Conservation (phyloP, 805 yeast genomes). For the Nakazawaea wickerhamii region DNA sequence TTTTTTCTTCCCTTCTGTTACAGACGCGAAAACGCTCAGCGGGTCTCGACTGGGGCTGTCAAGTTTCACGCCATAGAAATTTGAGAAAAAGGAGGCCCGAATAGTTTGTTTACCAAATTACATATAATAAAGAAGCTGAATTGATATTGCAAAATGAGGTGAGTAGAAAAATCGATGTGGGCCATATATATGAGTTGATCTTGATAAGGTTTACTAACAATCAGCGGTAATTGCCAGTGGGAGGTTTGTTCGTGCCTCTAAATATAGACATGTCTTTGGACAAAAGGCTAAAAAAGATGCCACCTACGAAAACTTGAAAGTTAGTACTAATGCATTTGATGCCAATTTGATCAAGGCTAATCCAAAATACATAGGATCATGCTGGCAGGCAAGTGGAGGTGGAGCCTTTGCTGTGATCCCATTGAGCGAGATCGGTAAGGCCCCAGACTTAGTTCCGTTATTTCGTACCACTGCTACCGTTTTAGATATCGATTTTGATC, state of each 20-base stretch:
- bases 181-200: background rate
- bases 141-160: background rate
- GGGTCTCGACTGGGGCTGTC: no score
- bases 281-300: conserved; percentile 72
- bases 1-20: no score
- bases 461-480: conserved; percentile 95
- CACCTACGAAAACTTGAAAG: conserved; percentile 68
- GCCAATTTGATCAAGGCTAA: conserved; percentile 84
- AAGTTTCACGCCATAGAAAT: no score
- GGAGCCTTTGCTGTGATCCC: conserved; percentile 98
- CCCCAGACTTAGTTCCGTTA: conserved; percentile 88
- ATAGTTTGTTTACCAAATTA: no score
- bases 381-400: conserved; percentile 95
- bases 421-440: conserved; percentile 76
- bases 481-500: conserved; percentile 92
- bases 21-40: no score
- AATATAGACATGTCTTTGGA: conserved; percentile 94
- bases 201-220: background rate
- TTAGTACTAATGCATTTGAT: conserved; percentile 94
- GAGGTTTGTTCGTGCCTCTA: conserved; percentile 92
- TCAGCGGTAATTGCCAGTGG: conserved; percentile 40
- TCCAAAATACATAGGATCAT: conserved; percentile 79
- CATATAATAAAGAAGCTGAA: no score
- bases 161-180: no score
- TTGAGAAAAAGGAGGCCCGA: no score